Conservation (phyloP, 2,329 filamentous ascomycete species). For the Aureobasidium sp. region DNA sequence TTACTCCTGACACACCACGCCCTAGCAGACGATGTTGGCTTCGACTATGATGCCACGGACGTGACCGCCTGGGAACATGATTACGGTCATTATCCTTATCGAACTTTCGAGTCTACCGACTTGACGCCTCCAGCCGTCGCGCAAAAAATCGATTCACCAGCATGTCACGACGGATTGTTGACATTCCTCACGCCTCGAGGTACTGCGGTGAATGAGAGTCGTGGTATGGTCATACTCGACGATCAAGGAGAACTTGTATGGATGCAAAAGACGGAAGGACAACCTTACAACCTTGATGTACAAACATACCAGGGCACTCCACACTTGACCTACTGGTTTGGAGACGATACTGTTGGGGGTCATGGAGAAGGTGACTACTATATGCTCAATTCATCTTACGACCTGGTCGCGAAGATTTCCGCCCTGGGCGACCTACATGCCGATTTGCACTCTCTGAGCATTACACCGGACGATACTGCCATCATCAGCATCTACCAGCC, state of each 20-base stretch:
- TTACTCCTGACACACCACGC: neutral
- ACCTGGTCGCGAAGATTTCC: conserved; percentile 29
- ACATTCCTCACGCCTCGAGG: conserved; percentile 25
- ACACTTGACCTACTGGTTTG: conserved; percentile 31
- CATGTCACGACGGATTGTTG: conserved; percentile 8
- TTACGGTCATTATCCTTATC: conserved; percentile 11
- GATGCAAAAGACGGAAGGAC: conserved; percentile 22
- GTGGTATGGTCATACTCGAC: conserved; percentile 24
- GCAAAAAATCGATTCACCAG: neutral
- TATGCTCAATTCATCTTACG: conserved; percentile 26
- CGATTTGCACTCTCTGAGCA: conserved; percentile 36
- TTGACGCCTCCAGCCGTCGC: conserved; percentile 2
- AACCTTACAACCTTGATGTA: conserved; percentile 28
- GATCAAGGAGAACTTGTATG: conserved; percentile 23
- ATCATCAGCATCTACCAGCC: conserved; percentile 35
- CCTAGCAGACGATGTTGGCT: conserved; percentile 9
- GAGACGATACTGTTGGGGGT: conserved; percentile 28
- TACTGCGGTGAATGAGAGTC: conserved; percentile 21
- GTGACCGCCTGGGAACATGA: conserved; percentile 1
- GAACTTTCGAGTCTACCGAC: conserved; percentile 5
- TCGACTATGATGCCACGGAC: conserved; percentile 8
- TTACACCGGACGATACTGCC: conserved; percentile 34
- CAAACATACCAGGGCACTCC: conserved; percentile 27
- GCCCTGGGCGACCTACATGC: conserved; percentile 25
- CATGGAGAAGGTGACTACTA: conserved; percentile 27